Conservation (phyloP, 805 yeast genomes). For the Candida silvicultrix region DNA sequence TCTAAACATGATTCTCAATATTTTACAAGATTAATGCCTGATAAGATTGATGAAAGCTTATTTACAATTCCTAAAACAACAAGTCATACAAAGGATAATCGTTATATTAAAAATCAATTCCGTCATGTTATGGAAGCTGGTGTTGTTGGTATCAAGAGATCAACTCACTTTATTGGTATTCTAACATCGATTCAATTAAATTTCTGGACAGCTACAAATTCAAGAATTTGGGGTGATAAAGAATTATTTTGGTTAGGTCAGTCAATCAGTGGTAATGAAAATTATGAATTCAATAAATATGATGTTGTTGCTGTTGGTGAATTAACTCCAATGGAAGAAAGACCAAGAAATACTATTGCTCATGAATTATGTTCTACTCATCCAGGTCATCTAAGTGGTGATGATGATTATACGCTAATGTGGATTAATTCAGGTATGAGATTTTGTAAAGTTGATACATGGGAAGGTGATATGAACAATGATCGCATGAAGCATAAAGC, state of each 20-base stretch:
- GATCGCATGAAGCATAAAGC: conserved; percentile 21
- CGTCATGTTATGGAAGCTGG: conserved; percentile 29
- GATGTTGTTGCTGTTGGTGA: conserved; percentile 13
- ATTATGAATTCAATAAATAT: conserved; percentile 18
- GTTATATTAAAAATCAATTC: conserved; percentile 11
- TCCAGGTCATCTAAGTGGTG: conserved; percentile 48
- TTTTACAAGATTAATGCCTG: conserved; percentile 32
- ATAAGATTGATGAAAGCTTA: conserved; percentile 17
- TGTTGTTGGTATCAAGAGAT: conserved; percentile 22
- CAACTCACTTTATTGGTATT: conserved; percentile 16
- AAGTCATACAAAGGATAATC: conserved; percentile 13
- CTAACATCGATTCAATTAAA: conserved; percentile 15
- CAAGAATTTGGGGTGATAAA: conserved; percentile 60
- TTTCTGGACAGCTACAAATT: conserved; percentile 13
- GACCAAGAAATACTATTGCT: conserved; percentile 7
- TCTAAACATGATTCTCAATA: conserved; percentile 24
- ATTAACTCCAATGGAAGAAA: conserved; percentile 2
- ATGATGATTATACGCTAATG: conserved; percentile 35
- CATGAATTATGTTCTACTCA: conserved; percentile 48
- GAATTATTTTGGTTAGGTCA: conserved; percentile 68
- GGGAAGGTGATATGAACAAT: conserved; percentile 25
- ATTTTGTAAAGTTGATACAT: conserved; percentile 36
- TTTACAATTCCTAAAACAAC: conserved; percentile 12
- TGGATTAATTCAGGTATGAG: conserved; percentile 58
- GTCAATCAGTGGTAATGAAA: conserved; percentile 26